phyloP scores from a whole-genome alignment of 1,284 basidiomycete genomes.

The Cryptococcus sp. region DNA sequence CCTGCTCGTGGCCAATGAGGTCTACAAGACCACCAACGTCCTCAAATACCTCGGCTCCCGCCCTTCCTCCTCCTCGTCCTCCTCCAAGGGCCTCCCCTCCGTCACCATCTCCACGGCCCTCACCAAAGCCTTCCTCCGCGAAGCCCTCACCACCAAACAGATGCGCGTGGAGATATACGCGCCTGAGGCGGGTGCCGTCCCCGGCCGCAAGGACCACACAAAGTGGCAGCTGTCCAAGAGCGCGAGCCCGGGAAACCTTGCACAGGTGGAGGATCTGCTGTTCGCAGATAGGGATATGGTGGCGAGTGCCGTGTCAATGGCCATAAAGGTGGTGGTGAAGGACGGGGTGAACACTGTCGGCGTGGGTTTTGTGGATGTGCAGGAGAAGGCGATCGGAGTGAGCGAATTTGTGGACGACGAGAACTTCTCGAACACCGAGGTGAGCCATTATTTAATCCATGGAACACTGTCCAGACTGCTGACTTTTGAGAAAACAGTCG shows the following conservation, averaged over 20 bases:
- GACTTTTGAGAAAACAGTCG: slow-evolving; percentile 57
- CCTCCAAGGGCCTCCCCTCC: slow-evolving; percentile 60
- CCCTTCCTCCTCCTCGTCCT: slow-evolving; percentile 31
- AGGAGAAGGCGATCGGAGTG: slow-evolving; percentile 57
- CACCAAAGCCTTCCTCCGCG: slow-evolving; percentile 82
- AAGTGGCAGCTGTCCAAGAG: slow-evolving; percentile 76
- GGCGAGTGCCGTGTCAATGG: slow-evolving; percentile 84
- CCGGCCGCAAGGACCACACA: slow-evolving; percentile 59
- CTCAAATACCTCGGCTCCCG: slow-evolving; percentile 67
- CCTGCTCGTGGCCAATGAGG: slow-evolving; percentile 74
- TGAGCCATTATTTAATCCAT: slow-evolving; percentile 41
- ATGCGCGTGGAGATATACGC: slow-evolving; percentile 91
- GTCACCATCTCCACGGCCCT: slow-evolving; percentile 75
- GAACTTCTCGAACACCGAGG: slow-evolving; percentile 92
- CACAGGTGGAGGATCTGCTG: slow-evolving; percentile 88
- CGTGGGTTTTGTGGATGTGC: slow-evolving; percentile 57
- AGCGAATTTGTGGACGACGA: slow-evolving; percentile 94
- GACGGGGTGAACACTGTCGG: slow-evolving; percentile 55
- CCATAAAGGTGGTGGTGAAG: slow-evolving; percentile 71
- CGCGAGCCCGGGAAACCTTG: slow-evolving; percentile 85
- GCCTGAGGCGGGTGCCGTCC: slow-evolving; percentile 61
- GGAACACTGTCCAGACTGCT: not conserved
- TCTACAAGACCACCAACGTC: slow-evolving; percentile 64
- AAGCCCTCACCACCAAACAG: slow-evolving; percentile 85
- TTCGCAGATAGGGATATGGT: slow-evolving; percentile 80